phyloP scores from a whole-genome alignment of 1,284 basidiomycete species.

The Somion occarium region DNA sequence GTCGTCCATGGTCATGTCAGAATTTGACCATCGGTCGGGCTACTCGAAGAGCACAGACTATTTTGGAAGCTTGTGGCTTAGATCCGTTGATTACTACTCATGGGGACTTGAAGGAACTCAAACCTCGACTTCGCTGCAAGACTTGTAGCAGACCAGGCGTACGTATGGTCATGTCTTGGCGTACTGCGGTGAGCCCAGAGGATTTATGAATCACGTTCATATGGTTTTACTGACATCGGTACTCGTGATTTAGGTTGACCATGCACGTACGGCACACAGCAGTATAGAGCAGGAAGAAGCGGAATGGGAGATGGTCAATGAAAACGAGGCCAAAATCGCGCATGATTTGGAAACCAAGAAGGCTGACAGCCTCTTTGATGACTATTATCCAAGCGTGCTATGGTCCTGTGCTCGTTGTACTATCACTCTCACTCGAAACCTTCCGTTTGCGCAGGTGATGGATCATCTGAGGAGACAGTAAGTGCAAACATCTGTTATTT shows the following conservation, averaged over 20 bases:
- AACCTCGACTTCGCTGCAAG: constrained; percentile 2
- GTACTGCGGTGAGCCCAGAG: constrained; percentile 1
- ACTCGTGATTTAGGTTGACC: constrained; percentile 2
- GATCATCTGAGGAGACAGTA: constrained; percentile 3
- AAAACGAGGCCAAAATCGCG: not conserved
- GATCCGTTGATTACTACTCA: not conserved
- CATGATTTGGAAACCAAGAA: not conserved
- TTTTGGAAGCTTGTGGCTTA: constrained; percentile 5
- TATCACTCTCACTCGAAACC: not conserved
- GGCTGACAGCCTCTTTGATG: not conserved
- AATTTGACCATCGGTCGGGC: not conserved
- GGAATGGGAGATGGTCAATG: constrained; percentile 6
- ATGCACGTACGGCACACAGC: constrained; percentile 2
- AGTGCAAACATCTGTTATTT: not conserved
- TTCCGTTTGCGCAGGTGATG: not conserved
- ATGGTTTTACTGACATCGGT: not conserved
- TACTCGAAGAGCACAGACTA: not conserved
- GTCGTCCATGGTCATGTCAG: constrained; percentile 5
- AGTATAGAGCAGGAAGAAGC: constrained; percentile 3
- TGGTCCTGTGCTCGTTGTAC: constrained; percentile 7
- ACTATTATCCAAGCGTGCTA: not conserved
- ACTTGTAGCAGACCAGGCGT: constrained; percentile 7
- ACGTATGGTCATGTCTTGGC: constrained; percentile 3
- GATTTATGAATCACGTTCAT: not conserved
- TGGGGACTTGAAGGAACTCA: not conserved